Evolutionary conservation across 2,329 filamentous ascomycete genomes (phyloP).

Genomic region (Aspergillus quadrilineatus): DNA sequence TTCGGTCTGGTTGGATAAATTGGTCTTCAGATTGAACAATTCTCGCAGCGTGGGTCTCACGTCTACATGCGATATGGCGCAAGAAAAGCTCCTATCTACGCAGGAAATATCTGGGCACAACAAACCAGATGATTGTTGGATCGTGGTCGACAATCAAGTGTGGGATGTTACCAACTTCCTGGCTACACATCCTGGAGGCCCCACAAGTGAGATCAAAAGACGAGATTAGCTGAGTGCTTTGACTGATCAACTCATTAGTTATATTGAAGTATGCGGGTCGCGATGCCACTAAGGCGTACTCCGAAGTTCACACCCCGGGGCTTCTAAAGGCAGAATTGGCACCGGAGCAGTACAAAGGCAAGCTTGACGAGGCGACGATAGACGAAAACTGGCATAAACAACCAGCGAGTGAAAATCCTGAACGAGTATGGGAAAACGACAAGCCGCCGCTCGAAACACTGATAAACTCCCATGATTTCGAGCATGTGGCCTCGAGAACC

Average conservation of each 20-base stretch:
- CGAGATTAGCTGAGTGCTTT: not conserved
- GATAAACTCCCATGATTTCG: conserved; percentile 63
- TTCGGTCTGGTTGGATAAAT: not conserved
- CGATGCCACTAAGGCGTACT: conserved; percentile 48
- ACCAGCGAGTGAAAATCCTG: conserved; percentile 33
- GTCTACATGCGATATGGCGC: conserved; percentile 24
- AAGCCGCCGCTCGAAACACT: conserved; percentile 55
- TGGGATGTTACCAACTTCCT: conserved; percentile 68
- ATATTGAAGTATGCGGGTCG: conserved; percentile 48
- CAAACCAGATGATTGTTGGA: conserved; percentile 58
- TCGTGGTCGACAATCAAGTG: conserved; percentile 66
- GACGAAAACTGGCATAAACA: conserved; percentile 50
- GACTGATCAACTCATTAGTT: conserved; percentile 26
- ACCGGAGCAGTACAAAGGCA: conserved; percentile 49
- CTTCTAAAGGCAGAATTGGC: conserved; percentile 47
- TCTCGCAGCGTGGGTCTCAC: not conserved
- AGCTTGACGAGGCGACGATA: conserved; percentile 50
- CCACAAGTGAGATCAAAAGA: conserved; percentile 45
- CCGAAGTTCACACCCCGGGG: conserved; percentile 48
- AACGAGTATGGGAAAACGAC: conserved; percentile 30
- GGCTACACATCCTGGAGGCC: conserved; percentile 62
- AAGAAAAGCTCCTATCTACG: conserved; percentile 38
- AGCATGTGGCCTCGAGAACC: conserved; percentile 54
- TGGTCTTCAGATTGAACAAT: not conserved
- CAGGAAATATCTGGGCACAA: conserved; percentile 53